These are phyloP conservation scores for Keithomyces neogunnii DNA, from an alignment of 2,329 filamentous ascomycete genomes.

Conservation along the genomic window DNA sequence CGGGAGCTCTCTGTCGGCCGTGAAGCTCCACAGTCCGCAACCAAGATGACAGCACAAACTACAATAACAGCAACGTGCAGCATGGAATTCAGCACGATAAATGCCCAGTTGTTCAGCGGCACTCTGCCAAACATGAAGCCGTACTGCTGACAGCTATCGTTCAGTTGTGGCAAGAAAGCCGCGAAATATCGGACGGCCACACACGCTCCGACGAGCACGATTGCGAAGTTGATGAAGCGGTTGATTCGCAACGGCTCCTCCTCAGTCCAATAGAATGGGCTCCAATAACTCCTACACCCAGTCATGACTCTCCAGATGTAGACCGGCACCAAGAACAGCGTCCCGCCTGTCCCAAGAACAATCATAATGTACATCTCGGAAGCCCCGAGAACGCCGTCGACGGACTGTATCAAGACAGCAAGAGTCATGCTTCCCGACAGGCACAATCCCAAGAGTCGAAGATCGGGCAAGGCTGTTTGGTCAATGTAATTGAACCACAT, in stretches of 20 bases:
- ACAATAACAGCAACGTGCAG: constrained; percentile 20
- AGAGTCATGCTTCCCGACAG: constrained; percentile 19
- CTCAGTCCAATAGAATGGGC: constrained; percentile 19
- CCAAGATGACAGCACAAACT: background rate
- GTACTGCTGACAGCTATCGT: constrained; percentile 18
- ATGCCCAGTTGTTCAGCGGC: constrained; percentile 16
- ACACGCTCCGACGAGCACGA: constrained; percentile 18
- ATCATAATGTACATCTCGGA: constrained; percentile 24
- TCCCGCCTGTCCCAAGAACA: constrained; percentile 21
- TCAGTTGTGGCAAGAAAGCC: constrained; percentile 14
- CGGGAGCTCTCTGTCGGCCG: background rate
- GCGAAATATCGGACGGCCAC: constrained; percentile 25
- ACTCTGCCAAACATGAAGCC: constrained; percentile 24
- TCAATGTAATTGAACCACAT: constrained; percentile 23
- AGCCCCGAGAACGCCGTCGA: constrained; percentile 13
- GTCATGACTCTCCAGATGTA: constrained; percentile 24
- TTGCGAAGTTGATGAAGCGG: constrained; percentile 14
- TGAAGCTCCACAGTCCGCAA: background rate
- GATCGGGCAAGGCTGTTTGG: constrained; percentile 16
- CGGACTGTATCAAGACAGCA: constrained; percentile 19
- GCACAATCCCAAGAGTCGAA: constrained; percentile 24
- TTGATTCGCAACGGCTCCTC: constrained; percentile 19
- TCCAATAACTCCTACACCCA: constrained; percentile 20
- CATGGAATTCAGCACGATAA: constrained; percentile 20
- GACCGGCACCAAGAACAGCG: constrained; percentile 23